Percentiles rank a stretch among this genome's conserved stretches.
phyloP scores from a whole-genome alignment of 2,329 filamentous ascomycete species.

The Ceratocystis huliohia region DNA sequence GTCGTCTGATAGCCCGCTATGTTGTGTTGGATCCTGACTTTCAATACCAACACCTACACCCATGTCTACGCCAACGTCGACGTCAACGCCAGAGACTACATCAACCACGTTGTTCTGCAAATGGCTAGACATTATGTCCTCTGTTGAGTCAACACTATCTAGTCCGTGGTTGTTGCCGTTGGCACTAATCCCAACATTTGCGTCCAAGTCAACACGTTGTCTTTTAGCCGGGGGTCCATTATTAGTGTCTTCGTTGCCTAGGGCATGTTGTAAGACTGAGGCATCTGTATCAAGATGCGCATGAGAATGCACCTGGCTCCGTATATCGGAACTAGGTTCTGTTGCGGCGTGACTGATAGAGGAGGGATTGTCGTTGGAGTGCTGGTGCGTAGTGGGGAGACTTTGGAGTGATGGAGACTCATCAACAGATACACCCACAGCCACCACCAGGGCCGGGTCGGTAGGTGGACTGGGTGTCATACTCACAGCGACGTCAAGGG shows the following conservation, averaged over 20 bases:
- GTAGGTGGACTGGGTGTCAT: constrained; percentile 6
- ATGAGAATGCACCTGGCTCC: background rate
- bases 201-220: background rate
- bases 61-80: background rate
- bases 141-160: background rate
- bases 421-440: background rate
- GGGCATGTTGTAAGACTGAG: background rate
- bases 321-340: background rate
- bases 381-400: background rate
- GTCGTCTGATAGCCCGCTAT: background rate
- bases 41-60: background rate
- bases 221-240: background rate
- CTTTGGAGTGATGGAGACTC: background rate
- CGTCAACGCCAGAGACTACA: constrained; percentile 2
- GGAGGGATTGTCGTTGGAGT: background rate
- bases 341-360: background rate
- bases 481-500: constrained; percentile 1
- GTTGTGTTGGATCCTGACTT: constrained; percentile 1
- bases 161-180: background rate
- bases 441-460: constrained; percentile 6
- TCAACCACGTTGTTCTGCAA: background rate
- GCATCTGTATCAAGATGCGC: background rate
- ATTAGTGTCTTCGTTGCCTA: background rate
- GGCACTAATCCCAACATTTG: background rate
- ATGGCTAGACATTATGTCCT: constrained; percentile 1